phyloP scores from a whole-genome alignment of 2,329 filamentous ascomycete species.

The Epichloe aotearoae region DNA sequence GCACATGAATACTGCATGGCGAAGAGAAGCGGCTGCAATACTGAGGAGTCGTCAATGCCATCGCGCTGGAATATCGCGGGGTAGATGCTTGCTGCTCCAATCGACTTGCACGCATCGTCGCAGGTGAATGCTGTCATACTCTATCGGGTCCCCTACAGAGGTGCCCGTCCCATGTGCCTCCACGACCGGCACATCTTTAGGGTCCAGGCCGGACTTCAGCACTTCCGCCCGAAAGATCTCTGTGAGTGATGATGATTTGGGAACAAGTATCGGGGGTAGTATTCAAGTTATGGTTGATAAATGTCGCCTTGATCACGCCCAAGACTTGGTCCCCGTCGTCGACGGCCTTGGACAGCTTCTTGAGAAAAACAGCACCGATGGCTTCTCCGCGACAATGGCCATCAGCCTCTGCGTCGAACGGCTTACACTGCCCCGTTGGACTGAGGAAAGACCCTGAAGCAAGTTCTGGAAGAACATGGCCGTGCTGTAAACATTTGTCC shows the following conservation, averaged over 20 bases:
- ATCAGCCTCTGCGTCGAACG: constrained; percentile 38
- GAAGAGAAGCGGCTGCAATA: constrained; percentile 27
- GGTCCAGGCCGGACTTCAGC: constrained; percentile 57
- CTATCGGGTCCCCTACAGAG: constrained; percentile 68
- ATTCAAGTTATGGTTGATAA: constrained; percentile 71
- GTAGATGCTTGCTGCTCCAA: constrained; percentile 15
- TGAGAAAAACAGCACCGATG: constrained; percentile 61
- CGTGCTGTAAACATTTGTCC: constrained; percentile 36
- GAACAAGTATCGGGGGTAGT: constrained; percentile 77
- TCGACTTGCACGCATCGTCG: not conserved
- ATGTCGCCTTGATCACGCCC: constrained; percentile 58
- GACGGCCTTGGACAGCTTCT: constrained; percentile 63
- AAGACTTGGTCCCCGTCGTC: constrained; percentile 64
- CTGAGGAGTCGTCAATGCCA: constrained; percentile 12
- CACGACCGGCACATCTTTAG: constrained; percentile 64
- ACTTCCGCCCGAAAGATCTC: constrained; percentile 57
- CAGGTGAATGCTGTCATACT: constrained; percentile 56
- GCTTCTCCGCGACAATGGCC: constrained; percentile 74
- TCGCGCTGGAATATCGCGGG: constrained; percentile 18
- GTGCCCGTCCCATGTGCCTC: constrained; percentile 87
- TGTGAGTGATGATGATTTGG: constrained; percentile 64
- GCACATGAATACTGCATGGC: constrained; percentile 25
- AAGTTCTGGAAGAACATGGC: constrained; percentile 12
- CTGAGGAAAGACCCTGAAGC: constrained; percentile 28
- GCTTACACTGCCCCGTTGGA: constrained; percentile 4